These are phyloP conservation scores for Prunus davidiana DNA, from an alignment of 306 rosid species.

Conservation along the genomic window DNA sequence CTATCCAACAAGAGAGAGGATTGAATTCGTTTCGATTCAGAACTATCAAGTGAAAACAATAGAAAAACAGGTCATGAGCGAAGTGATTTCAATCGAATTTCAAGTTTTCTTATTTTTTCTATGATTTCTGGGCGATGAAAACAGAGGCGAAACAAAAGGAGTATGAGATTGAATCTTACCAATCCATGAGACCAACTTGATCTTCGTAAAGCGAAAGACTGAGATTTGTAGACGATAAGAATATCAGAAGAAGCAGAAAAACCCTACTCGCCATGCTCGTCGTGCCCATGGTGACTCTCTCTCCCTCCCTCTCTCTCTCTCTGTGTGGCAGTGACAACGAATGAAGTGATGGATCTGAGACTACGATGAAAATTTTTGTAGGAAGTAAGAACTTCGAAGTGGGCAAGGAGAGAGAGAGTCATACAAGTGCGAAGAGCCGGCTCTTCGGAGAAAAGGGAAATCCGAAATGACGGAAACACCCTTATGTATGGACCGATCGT, in stretches of 20 bases:
- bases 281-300: slow-evolving; percentile 53
- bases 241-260: slow-evolving; percentile 33
- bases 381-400: background rate
- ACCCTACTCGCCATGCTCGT: slow-evolving; percentile 75
- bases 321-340: background rate
- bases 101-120: background rate
- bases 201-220: slow-evolving; percentile 71
- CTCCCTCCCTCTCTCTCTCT: background rate
- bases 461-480: background rate
- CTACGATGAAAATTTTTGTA: background rate
- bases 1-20: background rate
- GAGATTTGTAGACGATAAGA: slow-evolving; percentile 32
- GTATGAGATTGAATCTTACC: slow-evolving; percentile 49
- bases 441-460: background rate
- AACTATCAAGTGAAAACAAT: background rate
- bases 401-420: background rate
- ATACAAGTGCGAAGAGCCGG: background rate
- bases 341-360: slow-evolving; percentile 6
- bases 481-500: background rate
- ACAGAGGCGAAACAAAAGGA: background rate
- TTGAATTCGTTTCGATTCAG: slow-evolving; percentile 1
- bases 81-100: background rate
- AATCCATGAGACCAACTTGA: slow-evolving; percentile 96
- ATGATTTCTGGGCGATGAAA: slow-evolving; percentile 10
- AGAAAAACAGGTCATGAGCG: background rate